phyloP scores from a whole-genome alignment of 176 grass and related monocot species.

The Chloris gayana region DNA sequence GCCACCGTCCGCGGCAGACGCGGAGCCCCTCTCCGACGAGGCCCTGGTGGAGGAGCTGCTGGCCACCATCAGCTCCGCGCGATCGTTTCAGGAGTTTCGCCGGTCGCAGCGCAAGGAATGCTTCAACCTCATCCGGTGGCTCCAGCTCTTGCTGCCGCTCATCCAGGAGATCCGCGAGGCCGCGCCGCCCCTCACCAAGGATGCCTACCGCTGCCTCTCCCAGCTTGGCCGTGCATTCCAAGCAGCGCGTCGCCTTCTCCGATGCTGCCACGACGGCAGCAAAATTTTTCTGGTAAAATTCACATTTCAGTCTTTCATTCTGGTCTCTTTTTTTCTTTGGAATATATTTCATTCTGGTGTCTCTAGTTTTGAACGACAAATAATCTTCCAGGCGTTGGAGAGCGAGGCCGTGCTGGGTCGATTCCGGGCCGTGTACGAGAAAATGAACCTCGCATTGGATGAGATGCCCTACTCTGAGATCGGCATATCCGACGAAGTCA shows the following conservation, averaged over 20 bases:
- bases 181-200: constrained; percentile 28
- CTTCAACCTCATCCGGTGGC: constrained; percentile 59
- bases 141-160: constrained; percentile 62
- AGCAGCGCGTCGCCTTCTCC: constrained; percentile 56
- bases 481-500: constrained; percentile 64
- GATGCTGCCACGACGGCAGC: constrained; percentile 74
- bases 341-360: background rate
- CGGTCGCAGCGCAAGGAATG: constrained; percentile 67
- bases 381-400: constrained; percentile 53
- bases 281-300: constrained; percentile 64
- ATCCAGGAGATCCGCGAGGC: constrained; percentile 61
- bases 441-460: constrained; percentile 57
- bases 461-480: constrained; percentile 65
- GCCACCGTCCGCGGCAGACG: background rate
- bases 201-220: constrained; percentile 36
- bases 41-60: constrained; percentile 53
- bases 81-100: constrained; percentile 56
- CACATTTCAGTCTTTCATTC: too few species aligned
- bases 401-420: constrained; percentile 45
- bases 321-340: background rate
- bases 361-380: background rate
- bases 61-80: constrained; percentile 29
- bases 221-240: constrained; percentile 50
- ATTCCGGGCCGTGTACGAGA: constrained; percentile 58
- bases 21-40: constrained; percentile 31